Conservation (phyloP, 108 stramenopile genomes). For the Nitzschia palea region DNA sequence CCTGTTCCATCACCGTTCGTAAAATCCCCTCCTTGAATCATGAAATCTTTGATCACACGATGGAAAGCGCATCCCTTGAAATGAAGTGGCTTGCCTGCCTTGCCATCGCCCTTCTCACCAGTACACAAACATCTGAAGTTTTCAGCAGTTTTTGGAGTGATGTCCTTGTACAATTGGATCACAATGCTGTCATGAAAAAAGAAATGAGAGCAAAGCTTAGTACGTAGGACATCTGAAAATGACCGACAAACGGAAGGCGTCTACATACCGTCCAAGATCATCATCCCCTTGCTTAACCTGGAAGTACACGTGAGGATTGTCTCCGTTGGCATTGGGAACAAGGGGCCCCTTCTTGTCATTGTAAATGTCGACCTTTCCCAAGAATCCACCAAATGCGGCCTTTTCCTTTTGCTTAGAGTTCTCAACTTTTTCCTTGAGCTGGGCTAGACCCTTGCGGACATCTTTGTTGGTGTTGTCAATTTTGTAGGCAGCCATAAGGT, state of each 20-base stretch:
- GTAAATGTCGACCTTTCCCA: constrained; percentile 88
- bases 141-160: constrained; percentile 95
- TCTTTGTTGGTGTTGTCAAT: constrained; percentile 92
- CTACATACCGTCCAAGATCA: constrained; percentile 51
- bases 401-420: constrained; percentile 89
- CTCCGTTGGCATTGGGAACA: constrained; percentile 68
- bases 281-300: constrained; percentile 88
- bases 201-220: neutral
- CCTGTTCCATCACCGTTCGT: constrained; percentile 93
- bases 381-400: constrained; percentile 86
- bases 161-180: constrained; percentile 91
- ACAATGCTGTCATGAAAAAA: constrained; percentile 43
- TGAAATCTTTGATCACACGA: constrained; percentile 93
- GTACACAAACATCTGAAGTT: constrained; percentile 96
- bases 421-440: constrained; percentile 66
- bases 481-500: constrained; percentile 89
- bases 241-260: neutral
- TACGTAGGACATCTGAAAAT: neutral
- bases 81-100: constrained; percentile 78
- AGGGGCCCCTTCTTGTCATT: constrained; percentile 89
- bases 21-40: constrained; percentile 97
- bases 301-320: constrained; percentile 92
- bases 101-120: constrained; percentile 87
- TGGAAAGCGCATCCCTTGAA: constrained; percentile 94
- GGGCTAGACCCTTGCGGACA: constrained; percentile 76